Conservation (phyloP, 805 yeast species). For the Scheffersomyces lignosus region DNA sequence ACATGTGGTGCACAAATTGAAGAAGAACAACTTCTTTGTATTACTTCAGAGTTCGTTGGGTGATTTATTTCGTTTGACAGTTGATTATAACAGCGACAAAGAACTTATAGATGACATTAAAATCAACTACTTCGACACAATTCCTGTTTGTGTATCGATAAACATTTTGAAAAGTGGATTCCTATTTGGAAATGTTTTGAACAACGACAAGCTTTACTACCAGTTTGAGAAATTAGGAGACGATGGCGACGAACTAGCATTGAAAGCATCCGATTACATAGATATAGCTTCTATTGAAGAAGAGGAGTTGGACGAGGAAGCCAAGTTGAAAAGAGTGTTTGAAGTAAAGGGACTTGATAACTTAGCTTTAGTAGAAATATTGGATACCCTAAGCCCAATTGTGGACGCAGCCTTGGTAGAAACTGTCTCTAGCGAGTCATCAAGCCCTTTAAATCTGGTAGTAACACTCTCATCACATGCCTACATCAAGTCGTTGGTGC, state of each 20-base stretch:
- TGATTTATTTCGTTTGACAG: constrained; percentile 62
- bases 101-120: constrained; percentile 43
- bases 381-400: constrained; percentile 56
- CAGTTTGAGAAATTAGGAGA: constrained; percentile 80
- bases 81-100: constrained; percentile 50
- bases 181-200: constrained; percentile 63
- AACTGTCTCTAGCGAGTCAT: constrained; percentile 6
- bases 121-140: constrained; percentile 76
- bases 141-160: constrained; percentile 57
- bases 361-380: constrained; percentile 55
- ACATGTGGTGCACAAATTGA: constrained; percentile 67
- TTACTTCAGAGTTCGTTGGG: constrained; percentile 72
- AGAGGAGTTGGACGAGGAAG: constrained; percentile 2
- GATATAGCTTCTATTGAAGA: constrained; percentile 1
- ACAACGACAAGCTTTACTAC: constrained; percentile 64
- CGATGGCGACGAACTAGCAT: constrained; percentile 40
- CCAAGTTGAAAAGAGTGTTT: not conserved
- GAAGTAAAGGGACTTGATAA: constrained; percentile 44
- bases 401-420: constrained; percentile 23
- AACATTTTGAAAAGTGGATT: constrained; percentile 74
- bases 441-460: constrained; percentile 20
- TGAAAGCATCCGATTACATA: constrained; percentile 7
- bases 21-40: constrained; percentile 59
- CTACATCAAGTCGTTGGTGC: constrained; percentile 46
- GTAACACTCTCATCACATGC: constrained; percentile 42